Conservation (phyloP, 768 basidiomycete genomes). For the Podaxis rugospora region DNA sequence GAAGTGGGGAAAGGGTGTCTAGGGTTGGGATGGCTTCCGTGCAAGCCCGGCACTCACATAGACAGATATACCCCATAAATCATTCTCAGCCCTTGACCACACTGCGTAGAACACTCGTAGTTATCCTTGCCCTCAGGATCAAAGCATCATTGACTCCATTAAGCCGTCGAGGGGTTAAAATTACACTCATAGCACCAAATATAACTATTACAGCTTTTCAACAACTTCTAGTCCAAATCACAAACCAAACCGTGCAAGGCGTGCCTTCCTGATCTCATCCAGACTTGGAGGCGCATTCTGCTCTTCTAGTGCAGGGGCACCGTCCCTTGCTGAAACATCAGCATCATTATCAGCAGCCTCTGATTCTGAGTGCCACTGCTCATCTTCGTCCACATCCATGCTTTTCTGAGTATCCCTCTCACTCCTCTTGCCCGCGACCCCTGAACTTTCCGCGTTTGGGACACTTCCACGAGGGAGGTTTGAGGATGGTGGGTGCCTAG, state of each 20-base stretch:
- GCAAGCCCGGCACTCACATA: no score
- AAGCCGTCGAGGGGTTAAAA: background rate
- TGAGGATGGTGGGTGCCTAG: background rate
- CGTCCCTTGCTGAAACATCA: slow-evolving; percentile 12
- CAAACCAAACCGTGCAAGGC: slow-evolving; percentile 61
- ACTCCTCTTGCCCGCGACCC: background rate
- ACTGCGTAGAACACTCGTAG: no score
- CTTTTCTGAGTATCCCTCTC: background rate
- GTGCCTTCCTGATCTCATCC: slow-evolving; percentile 63
- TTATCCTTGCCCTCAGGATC: background rate
- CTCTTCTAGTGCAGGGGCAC: slow-evolving; percentile 18
- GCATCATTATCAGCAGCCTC: slow-evolving; percentile 14
- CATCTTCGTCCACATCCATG: background rate
- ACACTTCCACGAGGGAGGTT: background rate
- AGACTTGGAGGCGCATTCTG: slow-evolving; percentile 38
- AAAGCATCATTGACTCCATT: background rate
- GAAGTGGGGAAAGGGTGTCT: no score
- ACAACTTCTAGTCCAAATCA: slow-evolving; percentile 18
- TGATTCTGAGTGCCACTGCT: slow-evolving; percentile 5
- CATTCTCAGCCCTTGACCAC: no score
- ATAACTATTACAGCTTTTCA: background rate
- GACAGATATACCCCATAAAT: no score
- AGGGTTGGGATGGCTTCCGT: no score
- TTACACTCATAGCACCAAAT: background rate
- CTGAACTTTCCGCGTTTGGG: background rate